Conservation (phyloP, 1,284 basidiomycete genomes). For the Ceratobasidium sp. region DNA sequence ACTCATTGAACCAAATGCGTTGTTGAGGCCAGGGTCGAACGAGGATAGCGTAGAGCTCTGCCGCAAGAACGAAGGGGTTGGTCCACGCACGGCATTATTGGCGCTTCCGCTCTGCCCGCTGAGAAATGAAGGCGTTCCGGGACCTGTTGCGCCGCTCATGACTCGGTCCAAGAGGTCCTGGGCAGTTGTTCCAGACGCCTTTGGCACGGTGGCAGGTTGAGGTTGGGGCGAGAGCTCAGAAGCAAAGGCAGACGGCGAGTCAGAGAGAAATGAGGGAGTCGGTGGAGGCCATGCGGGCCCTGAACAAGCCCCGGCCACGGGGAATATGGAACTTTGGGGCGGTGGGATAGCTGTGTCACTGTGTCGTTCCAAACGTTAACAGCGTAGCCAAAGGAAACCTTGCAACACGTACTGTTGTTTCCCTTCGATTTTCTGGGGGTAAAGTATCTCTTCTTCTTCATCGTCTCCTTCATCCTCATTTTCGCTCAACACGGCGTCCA, state of each 20-base stretch:
- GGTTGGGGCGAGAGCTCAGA: slow-evolving; percentile 31
- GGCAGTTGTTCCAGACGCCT: slow-evolving; percentile 65
- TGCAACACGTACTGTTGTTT: slow-evolving; percentile 5
- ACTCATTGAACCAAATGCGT: slow-evolving; percentile 15
- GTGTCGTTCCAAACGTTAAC: slow-evolving; percentile 2
- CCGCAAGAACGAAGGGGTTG: slow-evolving; percentile 37
- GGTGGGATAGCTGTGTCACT: slow-evolving; percentile 44
- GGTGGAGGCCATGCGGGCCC: slow-evolving; percentile 46
- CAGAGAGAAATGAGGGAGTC: slow-evolving; percentile 47
- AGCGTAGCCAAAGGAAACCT: neutral
- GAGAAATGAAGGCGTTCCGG: slow-evolving; percentile 25
- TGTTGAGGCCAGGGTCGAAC: neutral
- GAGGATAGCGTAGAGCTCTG: slow-evolving; percentile 12
- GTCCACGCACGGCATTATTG: slow-evolving; percentile 10
- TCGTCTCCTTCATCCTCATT: slow-evolving; percentile 60
- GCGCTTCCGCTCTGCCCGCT: neutral
- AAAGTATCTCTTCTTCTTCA: slow-evolving; percentile 67
- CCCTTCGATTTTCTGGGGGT: slow-evolving; percentile 68
- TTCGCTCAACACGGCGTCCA: slow-evolving; percentile 70
- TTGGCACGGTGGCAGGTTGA: slow-evolving; percentile 38
- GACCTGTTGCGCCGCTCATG: slow-evolving; percentile 55
- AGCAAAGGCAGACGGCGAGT: slow-evolving; percentile 23
- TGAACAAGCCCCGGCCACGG: slow-evolving; percentile 45
- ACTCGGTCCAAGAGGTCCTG: slow-evolving; percentile 73
- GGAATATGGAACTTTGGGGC: slow-evolving; percentile 26